phyloP scores from a whole-genome alignment of 331 rosid genomes.

The Acacia pycnantha region DNA sequence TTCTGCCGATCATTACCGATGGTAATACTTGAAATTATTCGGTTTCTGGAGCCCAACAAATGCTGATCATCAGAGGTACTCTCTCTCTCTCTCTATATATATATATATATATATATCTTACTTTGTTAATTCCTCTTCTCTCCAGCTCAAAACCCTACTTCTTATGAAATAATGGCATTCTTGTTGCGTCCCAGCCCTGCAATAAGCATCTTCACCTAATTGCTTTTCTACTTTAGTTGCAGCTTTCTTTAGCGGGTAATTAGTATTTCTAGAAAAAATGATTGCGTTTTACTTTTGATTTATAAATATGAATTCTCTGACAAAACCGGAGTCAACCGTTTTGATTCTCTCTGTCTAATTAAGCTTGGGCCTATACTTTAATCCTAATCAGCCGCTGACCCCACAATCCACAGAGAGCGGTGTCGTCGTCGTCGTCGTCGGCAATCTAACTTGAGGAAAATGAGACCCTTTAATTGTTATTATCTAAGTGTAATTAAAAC shows the following conservation, averaged over 20 bases:
- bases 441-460: neutral
- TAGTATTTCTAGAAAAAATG: slow-evolving; percentile 1
- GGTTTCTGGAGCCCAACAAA: neutral
- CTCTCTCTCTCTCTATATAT: neutral
- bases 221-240: neutral
- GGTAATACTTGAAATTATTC: neutral
- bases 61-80: neutral
- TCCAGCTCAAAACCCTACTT: neutral
- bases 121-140: neutral
- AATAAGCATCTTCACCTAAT: slow-evolving; percentile 7
- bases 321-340: slow-evolving; percentile 18
- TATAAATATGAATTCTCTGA: neutral
- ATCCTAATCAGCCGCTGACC: neutral
- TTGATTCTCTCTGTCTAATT: slow-evolving; percentile 17
- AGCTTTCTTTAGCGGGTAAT: slow-evolving; percentile 14
- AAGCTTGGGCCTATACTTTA: slow-evolving; percentile 30
- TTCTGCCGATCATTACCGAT: slow-evolving; percentile 12
- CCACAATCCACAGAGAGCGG: neutral
- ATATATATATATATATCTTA: too few species aligned
- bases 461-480: neutral
- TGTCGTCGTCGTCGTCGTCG: neutral
- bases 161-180: neutral
- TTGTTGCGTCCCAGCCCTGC: slow-evolving; percentile 21
- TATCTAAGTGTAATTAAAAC: too few species aligned
- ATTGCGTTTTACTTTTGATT: slow-evolving; percentile 10